phyloP scores from a whole-genome alignment of 176 grass and related monocot genomes.

The Echinochloa phyllopogon region DNA sequence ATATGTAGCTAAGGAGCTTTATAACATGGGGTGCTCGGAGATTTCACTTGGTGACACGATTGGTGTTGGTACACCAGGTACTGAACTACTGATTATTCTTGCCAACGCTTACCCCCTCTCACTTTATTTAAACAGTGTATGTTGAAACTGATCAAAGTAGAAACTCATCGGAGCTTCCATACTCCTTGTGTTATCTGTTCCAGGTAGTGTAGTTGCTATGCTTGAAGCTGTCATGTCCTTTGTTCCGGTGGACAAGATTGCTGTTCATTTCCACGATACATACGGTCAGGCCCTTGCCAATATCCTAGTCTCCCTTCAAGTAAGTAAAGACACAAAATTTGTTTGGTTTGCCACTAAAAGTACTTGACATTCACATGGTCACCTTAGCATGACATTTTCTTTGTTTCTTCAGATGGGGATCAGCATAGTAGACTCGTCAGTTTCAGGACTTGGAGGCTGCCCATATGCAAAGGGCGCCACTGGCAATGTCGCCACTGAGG shows the following conservation, averaged over 20 bases:
- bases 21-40: slow-evolving; percentile 89
- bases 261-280: slow-evolving; percentile 93
- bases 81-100: background rate
- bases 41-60: slow-evolving; percentile 99
- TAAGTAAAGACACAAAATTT: slow-evolving; percentile 41
- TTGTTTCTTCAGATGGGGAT: slow-evolving; percentile 73
- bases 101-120: background rate
- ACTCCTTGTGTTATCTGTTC: background rate
- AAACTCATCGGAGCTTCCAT: background rate
- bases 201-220: slow-evolving; percentile 83
- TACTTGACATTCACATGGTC: background rate
- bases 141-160: background rate
- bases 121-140: slow-evolving; percentile 2
- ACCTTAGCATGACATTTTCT: background rate
- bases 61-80: slow-evolving; percentile 96
- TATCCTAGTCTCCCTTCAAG: slow-evolving; percentile 84
- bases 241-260: slow-evolving; percentile 79
- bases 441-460: slow-evolving; percentile 86
- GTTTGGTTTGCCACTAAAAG: background rate
- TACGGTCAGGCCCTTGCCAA: slow-evolving; percentile 91
- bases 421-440: slow-evolving; percentile 71
- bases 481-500: slow-evolving; percentile 85
- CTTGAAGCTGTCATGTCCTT: slow-evolving; percentile 76
- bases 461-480: slow-evolving; percentile 86
- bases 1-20: slow-evolving; percentile 83